These are phyloP conservation scores for Mucor circinelloides DNA, from an alignment of 371 early-diverging fungal genomes.

Conservation along the genomic window DNA sequence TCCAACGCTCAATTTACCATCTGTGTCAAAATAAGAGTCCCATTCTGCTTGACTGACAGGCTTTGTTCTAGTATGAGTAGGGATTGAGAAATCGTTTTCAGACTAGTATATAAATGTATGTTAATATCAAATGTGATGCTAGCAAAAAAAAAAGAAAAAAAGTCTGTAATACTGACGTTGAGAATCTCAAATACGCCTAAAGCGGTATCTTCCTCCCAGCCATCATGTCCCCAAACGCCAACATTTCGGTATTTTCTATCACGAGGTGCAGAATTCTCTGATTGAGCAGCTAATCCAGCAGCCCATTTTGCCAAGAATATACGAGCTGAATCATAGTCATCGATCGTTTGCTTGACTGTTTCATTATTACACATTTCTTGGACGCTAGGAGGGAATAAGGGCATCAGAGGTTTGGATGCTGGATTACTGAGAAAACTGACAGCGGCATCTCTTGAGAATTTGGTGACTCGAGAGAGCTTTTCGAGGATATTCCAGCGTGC, in stretches of 20 bases:
- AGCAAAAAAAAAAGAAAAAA: no score
- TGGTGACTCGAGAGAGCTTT: conserved; percentile 81
- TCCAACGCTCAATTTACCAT: conserved; percentile 58
- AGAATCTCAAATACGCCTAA: conserved; percentile 52
- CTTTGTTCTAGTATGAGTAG: conserved; percentile 52
- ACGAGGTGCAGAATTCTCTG: conserved; percentile 30
- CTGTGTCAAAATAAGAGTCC: conserved; percentile 69
- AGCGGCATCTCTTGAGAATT: conserved; percentile 74
- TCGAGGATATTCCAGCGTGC: conserved; percentile 83
- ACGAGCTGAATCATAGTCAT: conserved; percentile 86
- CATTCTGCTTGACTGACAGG: conserved; percentile 77
- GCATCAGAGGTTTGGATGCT: conserved; percentile 73
- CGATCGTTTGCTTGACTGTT: conserved; percentile 52
- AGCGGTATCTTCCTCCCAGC: conserved; percentile 48
- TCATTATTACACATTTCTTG: conserved; percentile 40
- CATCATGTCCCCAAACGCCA: conserved; percentile 52
- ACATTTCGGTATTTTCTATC: conserved; percentile 43
- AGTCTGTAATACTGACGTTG: conserved; percentile 30
- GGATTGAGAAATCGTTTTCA: conserved; percentile 47
- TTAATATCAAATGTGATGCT: neutral
- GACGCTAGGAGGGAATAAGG: conserved; percentile 70
- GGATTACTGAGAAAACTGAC: conserved; percentile 78
- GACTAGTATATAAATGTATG: conserved; percentile 18
- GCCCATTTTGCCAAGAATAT: conserved; percentile 89
- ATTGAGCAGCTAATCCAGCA: conserved; percentile 57